These are phyloP conservation scores for Pseudoperonospora humuli DNA, from an alignment of 352 stramenopile species.

Conservation along the genomic window DNA sequence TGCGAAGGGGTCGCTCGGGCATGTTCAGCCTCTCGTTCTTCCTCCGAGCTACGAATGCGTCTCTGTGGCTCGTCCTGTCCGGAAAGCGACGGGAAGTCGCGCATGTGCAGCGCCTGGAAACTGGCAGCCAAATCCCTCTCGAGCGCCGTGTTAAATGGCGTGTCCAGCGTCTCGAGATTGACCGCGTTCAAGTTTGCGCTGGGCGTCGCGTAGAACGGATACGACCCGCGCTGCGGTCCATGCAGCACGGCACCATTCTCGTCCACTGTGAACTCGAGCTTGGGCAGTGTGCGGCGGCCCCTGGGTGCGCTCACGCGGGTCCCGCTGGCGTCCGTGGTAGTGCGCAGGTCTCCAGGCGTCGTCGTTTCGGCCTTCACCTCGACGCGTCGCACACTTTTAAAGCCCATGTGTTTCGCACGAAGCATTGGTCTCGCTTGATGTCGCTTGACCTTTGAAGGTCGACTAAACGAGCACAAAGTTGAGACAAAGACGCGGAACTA, in stretches of 20 bases:
- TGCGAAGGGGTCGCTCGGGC: constrained; percentile 7
- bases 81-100: constrained; percentile 29
- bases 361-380: constrained; percentile 85
- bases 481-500: background rate
- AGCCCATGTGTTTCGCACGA: constrained; percentile 74
- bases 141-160: constrained; percentile 20
- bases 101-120: constrained; percentile 52
- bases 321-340: constrained; percentile 55
- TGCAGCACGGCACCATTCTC: constrained; percentile 75
- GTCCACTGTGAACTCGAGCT: constrained; percentile 81
- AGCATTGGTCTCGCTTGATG: constrained; percentile 28
- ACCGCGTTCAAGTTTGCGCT: constrained; percentile 4
- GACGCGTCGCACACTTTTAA: constrained; percentile 70
- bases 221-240: constrained; percentile 55
- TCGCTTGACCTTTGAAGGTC: background rate
- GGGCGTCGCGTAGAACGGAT: constrained; percentile 19
- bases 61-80: constrained; percentile 3
- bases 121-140: constrained; percentile 40
- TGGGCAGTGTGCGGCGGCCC: constrained; percentile 62
- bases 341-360: constrained; percentile 67
- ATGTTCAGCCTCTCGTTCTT: constrained; percentile 6
- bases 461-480: background rate
- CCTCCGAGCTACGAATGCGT: background rate
- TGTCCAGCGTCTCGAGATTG: constrained; percentile 6
- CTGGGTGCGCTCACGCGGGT: constrained; percentile 51